A percentile compares a stretch with the other conserved stretches of the same genome.
Conservation (phyloP, 2,329 filamentous ascomycete species). For the Allantophomopsis cytisporea region DNA sequence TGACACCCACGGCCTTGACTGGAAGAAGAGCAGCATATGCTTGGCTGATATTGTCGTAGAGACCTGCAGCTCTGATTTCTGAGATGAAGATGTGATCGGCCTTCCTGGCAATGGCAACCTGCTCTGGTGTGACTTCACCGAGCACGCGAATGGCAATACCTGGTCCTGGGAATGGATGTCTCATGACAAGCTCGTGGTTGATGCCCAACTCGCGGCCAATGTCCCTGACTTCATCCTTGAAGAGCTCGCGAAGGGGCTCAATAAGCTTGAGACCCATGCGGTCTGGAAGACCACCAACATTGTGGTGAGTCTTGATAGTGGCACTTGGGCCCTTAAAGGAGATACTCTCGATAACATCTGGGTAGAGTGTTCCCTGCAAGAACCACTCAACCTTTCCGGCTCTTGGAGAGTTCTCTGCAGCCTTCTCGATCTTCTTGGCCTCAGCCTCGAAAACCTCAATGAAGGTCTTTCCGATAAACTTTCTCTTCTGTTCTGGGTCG, state of each 20-base stretch:
- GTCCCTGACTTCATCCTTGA: constrained; percentile 70
- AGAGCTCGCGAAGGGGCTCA: constrained; percentile 66
- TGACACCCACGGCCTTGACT: constrained; percentile 51
- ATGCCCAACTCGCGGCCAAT: constrained; percentile 60
- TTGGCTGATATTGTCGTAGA: constrained; percentile 60
- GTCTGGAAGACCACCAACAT: constrained; percentile 51
- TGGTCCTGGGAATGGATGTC: constrained; percentile 67
- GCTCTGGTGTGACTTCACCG: constrained; percentile 70
- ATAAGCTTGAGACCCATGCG: constrained; percentile 52
- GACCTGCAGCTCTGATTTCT: constrained; percentile 57
- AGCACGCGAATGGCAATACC: constrained; percentile 63
- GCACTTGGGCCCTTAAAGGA: constrained; percentile 60
- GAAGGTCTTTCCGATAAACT: constrained; percentile 72
- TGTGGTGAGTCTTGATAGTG: constrained; percentile 65
- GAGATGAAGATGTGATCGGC: constrained; percentile 69
- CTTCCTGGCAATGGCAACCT: constrained; percentile 65
- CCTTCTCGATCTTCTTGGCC: constrained; percentile 60
- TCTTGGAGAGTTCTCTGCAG: constrained; percentile 48
- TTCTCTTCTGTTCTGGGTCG: constrained; percentile 78
- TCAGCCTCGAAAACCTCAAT: constrained; percentile 76
- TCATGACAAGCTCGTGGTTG: constrained; percentile 60
- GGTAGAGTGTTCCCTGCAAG: constrained; percentile 67
- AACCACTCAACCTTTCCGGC: constrained; percentile 77
- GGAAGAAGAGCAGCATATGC: constrained; percentile 57
- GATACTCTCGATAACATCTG: constrained; percentile 44